Conservation (phyloP, 805 yeast species). For the Ogataea ganodermae region DNA sequence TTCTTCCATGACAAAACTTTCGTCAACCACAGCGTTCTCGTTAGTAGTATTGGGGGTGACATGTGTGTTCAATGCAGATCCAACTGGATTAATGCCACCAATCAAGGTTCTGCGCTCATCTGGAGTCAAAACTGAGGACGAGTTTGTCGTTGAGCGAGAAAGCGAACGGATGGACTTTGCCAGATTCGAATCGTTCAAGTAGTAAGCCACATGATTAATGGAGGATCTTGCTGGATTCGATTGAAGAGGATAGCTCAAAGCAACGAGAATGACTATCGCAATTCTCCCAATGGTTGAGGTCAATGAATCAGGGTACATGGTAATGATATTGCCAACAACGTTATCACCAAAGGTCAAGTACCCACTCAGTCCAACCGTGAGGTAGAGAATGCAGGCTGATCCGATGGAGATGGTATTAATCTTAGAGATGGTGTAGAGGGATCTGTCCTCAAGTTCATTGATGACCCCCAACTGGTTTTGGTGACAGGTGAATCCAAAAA, state of each 20-base stretch:
- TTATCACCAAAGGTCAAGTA: slow-evolving; percentile 84
- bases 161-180: slow-evolving; percentile 27
- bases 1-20: slow-evolving; percentile 17
- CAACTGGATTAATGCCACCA: slow-evolving; percentile 5
- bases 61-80: not conserved
- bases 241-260: slow-evolving; percentile 85
- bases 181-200: slow-evolving; percentile 35
- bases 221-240: slow-evolving; percentile 90
- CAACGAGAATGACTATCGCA: slow-evolving; percentile 77
- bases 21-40: slow-evolving; percentile 20
- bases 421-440: slow-evolving; percentile 45
- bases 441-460: slow-evolving; percentile 69
- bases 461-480: slow-evolving; percentile 91
- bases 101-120: slow-evolving; percentile 21
- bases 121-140: slow-evolving; percentile 15
- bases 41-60: not conserved
- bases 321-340: slow-evolving; percentile 77
- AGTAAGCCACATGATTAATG: slow-evolving; percentile 67
- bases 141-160: slow-evolving; percentile 22
- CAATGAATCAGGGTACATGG: slow-evolving; percentile 65
- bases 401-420: slow-evolving; percentile 58
- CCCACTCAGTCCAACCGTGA: slow-evolving; percentile 77
- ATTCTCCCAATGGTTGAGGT: slow-evolving; percentile 78
- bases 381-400: slow-evolving; percentile 61
- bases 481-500: slow-evolving; percentile 94